Conservation (phyloP, 1,139 yeast species). For the Eremothecium cymbalariae region DNA sequence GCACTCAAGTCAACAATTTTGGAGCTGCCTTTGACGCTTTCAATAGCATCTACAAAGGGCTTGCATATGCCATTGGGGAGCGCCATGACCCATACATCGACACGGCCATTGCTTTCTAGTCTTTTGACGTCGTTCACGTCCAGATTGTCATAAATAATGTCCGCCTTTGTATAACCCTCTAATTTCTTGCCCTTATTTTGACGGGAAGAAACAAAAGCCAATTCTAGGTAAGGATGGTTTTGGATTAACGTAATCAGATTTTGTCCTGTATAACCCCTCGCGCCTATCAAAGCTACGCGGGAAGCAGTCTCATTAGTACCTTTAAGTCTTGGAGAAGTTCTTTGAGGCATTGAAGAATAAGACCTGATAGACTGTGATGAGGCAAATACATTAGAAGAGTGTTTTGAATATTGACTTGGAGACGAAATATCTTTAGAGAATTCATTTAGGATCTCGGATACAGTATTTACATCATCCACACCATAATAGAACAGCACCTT, state of each 20-base stretch:
- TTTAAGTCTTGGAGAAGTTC: constrained; percentile 63
- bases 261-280: constrained; percentile 96
- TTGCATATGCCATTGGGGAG: constrained; percentile 96
- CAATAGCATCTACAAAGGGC: constrained; percentile 93
- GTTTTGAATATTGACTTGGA: constrained; percentile 13
- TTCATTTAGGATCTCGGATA: constrained; percentile 54
- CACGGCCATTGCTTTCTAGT: constrained; percentile 66
- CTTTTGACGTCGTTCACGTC: constrained; percentile 77
- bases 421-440: constrained; percentile 38
- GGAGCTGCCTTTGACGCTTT: constrained; percentile 52
- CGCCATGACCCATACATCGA: constrained; percentile 99
- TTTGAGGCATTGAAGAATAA: constrained; percentile 28
- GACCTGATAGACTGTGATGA: constrained; percentile 30
- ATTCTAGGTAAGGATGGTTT: constrained; percentile 76
- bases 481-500: constrained; percentile 95
- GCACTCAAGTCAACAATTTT: constrained; percentile 91
- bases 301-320: constrained; percentile 58
- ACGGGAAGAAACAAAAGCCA: constrained; percentile 91
- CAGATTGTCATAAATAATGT: constrained; percentile 74
- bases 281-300: constrained; percentile 86
- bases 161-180: constrained; percentile 75
- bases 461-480: constrained; percentile 53
- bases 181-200: constrained; percentile 84
- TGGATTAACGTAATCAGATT: constrained; percentile 81
- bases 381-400: constrained; percentile 27